Base-by-base conservation (phyloP, 345 rosid genomes). In the Ceriops tagal region DNA sequence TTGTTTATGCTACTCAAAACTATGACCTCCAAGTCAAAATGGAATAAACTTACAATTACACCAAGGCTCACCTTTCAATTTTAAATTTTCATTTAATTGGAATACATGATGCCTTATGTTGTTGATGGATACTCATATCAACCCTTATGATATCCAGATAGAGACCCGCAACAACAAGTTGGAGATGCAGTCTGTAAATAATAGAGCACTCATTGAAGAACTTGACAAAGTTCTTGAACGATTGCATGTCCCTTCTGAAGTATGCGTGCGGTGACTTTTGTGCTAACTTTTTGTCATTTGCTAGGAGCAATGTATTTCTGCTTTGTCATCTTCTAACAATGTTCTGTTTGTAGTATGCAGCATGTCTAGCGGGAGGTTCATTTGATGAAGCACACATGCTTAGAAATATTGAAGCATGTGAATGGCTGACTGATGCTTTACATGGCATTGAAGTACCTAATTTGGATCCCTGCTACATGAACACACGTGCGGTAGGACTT, bases 141-240 rank as follows among this genome's bases (percentile, higher is more conserved):
- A 5, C 60, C 55, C 65, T 71, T 8, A 28, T 65, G 53, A 8
- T 61, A 51, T 82, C 57, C 96, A 92, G 99, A 95, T 95, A 77
- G 99, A 95, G 86, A 88, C 81, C 27, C 96, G 99, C 71, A 95
- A 95, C 80, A 95, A 95, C 87, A 92, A 89, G 73, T 80, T 95
- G 80, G 99, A 90, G 86, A 89, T 89, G 97, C 96, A 90, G 71
- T 90, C 97, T 83, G 97, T 89, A 56, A 95, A 92, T 82, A 95
- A 92, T 75, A 88, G 81, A 78, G 83, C 93, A 63, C 93, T 95
- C 73, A 87, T 95, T 61, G 93, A 85, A 72, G 99, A 90, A 71
- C 98, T 95, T 77, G 99, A 95, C 71, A 90, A 87, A 85, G 90
- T 95, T 75, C 84, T 92, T 73, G 93, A 87, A 67, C 82, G 93